Conservation (phyloP, 1,284 basidiomycete genomes). For the Ustilago esculenta region DNA sequence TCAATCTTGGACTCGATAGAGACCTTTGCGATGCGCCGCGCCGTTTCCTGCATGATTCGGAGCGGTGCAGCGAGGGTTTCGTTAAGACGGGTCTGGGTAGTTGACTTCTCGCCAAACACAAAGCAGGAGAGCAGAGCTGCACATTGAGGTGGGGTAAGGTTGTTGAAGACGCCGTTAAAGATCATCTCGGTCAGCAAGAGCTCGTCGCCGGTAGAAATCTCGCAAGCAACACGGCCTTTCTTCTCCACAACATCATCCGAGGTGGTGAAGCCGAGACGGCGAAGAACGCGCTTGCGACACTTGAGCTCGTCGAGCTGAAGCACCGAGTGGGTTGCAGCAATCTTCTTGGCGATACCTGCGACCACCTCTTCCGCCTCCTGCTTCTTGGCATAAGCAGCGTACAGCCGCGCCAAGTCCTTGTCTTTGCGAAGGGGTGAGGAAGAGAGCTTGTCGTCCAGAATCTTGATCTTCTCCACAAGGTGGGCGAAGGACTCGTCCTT, state of each 20-base stretch:
- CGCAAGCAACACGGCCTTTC: slow-evolving; percentile 97
- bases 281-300: slow-evolving; percentile 89
- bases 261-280: slow-evolving; percentile 89
- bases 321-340: slow-evolving; percentile 88
- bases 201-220: slow-evolving; percentile 97
- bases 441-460: slow-evolving; percentile 48
- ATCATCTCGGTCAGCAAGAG: slow-evolving; percentile 94
- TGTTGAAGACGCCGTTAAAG: slow-evolving; percentile 95
- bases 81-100: slow-evolving; percentile 73
- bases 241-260: slow-evolving; percentile 92
- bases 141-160: slow-evolving; percentile 87
- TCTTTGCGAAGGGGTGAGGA: slow-evolving; percentile 59
- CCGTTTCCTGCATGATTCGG: slow-evolving; percentile 93
- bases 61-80: slow-evolving; percentile 92
- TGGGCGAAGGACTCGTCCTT: slow-evolving; percentile 91
- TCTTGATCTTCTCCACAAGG: slow-evolving; percentile 69
- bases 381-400: slow-evolving; percentile 82
- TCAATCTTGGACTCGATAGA: slow-evolving; percentile 90
- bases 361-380: slow-evolving; percentile 77
- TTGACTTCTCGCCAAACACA: slow-evolving; percentile 89
- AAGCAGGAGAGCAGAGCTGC: slow-evolving; percentile 94
- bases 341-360: slow-evolving; percentile 81
- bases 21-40: slow-evolving; percentile 92
- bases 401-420: slow-evolving; percentile 79
- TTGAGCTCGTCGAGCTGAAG: slow-evolving; percentile 97